These are phyloP conservation scores for Leccinum aurantiacum DNA, from an alignment of 768 basidiomycete species.

Conservation along the genomic window DNA sequence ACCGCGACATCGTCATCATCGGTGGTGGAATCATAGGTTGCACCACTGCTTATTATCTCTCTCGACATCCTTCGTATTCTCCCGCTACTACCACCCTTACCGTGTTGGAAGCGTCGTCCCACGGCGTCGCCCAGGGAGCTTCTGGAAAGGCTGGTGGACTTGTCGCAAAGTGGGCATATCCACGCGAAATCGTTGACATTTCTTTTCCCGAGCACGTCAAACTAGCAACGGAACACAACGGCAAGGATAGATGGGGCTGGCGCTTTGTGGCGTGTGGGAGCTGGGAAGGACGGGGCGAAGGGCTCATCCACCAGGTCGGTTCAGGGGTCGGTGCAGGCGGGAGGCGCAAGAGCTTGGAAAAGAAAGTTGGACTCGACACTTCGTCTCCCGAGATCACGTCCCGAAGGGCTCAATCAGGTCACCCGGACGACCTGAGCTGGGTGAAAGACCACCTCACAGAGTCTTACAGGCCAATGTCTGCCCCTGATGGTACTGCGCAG, in stretches of 20 bases:
- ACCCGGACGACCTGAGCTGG: conserved; percentile 56
- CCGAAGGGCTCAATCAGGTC: conserved; percentile 32
- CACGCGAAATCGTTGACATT: conserved; percentile 63
- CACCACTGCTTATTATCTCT: conserved; percentile 78
- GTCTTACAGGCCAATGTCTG: conserved; percentile 57
- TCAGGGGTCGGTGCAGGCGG: conserved; percentile 32
- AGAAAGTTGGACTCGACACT: conserved; percentile 47
- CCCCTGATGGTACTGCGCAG: conserved; percentile 61
- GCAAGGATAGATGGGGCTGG: conserved; percentile 80
- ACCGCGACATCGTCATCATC: conserved; percentile 62
- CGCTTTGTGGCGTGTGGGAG: conserved; percentile 69
- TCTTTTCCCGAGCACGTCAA: conserved; percentile 68
- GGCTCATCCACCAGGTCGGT: conserved; percentile 14
- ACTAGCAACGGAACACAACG: conserved; percentile 68
- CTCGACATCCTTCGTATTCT: conserved; percentile 52
- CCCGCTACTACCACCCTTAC: conserved; percentile 46
- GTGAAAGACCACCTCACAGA: conserved; percentile 57
- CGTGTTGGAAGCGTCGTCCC: conserved; percentile 67
- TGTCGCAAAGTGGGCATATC: conserved; percentile 84
- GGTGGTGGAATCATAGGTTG: conserved; percentile 89
- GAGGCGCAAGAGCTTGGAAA: conserved; percentile 50
- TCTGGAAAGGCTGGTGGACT: conserved; percentile 86
- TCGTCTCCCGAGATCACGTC: conserved; percentile 4
- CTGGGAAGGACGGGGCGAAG: conserved; percentile 67
- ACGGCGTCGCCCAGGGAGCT: conserved; percentile 73